These are phyloP conservation scores for Aspergillus carlsbadensis DNA, from an alignment of 495 filamentous ascomycete genomes.

Conservation along the genomic window DNA sequence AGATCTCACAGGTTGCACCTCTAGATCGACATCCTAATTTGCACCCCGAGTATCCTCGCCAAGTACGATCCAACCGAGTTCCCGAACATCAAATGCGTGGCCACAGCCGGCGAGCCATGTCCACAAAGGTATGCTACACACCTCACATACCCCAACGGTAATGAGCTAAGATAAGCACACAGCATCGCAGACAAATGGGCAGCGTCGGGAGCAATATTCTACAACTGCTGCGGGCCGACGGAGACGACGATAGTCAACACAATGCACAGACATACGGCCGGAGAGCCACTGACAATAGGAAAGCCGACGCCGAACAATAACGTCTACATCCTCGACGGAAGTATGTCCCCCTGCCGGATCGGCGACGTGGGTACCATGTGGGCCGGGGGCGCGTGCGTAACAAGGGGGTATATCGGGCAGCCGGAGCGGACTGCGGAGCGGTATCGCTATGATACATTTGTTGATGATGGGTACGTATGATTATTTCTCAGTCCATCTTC, in stretches of 20 bases:
- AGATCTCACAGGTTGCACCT: neutral
- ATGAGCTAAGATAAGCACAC: neutral
- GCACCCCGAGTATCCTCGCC: slow-evolving; percentile 10
- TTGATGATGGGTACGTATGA: slow-evolving; percentile 7
- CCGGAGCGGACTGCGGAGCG: slow-evolving; percentile 9
- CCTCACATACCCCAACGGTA: neutral
- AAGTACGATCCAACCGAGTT: slow-evolving; percentile 1
- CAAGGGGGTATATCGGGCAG: slow-evolving; percentile 5
- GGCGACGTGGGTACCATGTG: slow-evolving; percentile 8
- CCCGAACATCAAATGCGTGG: slow-evolving; percentile 10
- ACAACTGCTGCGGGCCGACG: slow-evolving; percentile 11
- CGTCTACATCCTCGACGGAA: slow-evolving; percentile 8
- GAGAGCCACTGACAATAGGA: slow-evolving; percentile 2
- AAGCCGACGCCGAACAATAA: slow-evolving; percentile 12
- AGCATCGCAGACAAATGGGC: slow-evolving; percentile 12
- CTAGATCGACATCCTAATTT: slow-evolving; percentile 10
- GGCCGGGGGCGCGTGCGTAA: slow-evolving; percentile 6
- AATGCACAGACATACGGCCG: slow-evolving; percentile 8
- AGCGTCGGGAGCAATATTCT: slow-evolving; percentile 3
- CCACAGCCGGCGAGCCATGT: slow-evolving; percentile 13
- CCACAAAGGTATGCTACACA: slow-evolving; percentile 3
- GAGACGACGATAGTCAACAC: slow-evolving; percentile 15
- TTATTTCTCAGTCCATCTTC: no score
- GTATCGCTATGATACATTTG: slow-evolving; percentile 8
- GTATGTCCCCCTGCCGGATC: neutral